Evolutionary conservation across 352 stramenopile species (phyloP), one percentile per base, ranked within the genome.

Genomic region (Pelagophyceae sp.): DNA sequence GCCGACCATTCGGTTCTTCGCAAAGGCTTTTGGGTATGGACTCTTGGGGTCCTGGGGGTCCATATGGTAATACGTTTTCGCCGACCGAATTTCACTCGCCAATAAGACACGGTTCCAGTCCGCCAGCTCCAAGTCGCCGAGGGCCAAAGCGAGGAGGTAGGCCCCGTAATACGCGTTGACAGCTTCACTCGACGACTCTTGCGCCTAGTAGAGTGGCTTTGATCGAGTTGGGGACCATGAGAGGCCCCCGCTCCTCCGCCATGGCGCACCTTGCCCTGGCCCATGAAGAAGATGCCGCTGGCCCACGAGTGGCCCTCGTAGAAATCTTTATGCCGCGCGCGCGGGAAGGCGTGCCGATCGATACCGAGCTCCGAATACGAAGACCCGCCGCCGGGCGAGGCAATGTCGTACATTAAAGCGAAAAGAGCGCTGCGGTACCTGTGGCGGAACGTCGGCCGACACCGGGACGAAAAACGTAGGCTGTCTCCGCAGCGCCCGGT

Each of bases 131-230:
- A 83, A 82, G 64, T 72, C 64, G 35, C 64, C 64, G 20, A 72
- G 35, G 64, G 38, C 87, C 76, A 27, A 80, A 80, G 51, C 94
- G 84, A 31, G 81, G 78, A 96, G 79, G 71, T 93, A 94, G 40
- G 94, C 90, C 45, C 86, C 90, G 82, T 96, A 96, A 84, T 96
- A 96, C n/a, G 90, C 90, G 82, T 96, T 96, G 60, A 94, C 89
- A 35, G 89, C 90, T 81, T 96, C 90, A 64, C 87, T 93, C 54
- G 92, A 88, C 78, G 86, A 93, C 80, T 95, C 91, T 81, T 95
- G 90, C 25, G 86, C 93, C n/a, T n/a, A n/a, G n/a, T n/a, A n/a
- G n/a, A n/a, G n/a, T n/a, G n/a, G n/a, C n/a, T n/a, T n/a, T n/a
- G n/a, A n/a, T n/a, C n/a, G n/a, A n/a, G n/a, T n/a, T n/a, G n/a